Evolutionary conservation across 108 stramenopile species (phyloP).

Genomic region (Pseudonitzschia multistriata): DNA sequence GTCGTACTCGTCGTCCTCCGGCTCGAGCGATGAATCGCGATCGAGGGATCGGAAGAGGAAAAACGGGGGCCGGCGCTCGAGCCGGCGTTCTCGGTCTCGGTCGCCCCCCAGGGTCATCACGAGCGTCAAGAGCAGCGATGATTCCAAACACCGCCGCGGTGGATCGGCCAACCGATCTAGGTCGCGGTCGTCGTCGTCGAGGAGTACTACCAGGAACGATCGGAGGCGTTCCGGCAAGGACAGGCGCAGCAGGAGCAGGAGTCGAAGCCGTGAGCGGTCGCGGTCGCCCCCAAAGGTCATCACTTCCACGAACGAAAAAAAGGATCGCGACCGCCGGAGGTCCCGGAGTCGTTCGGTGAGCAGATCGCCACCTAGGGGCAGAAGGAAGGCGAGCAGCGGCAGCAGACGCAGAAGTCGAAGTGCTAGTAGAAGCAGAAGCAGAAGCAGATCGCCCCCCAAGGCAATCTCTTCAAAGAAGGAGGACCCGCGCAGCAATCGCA

Average conservation of each 20-base stretch:
- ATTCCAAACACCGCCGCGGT: not conserved
- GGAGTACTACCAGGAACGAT: not conserved
- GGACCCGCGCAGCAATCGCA: not conserved
- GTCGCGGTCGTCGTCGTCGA: not conserved
- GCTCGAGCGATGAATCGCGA: not conserved
- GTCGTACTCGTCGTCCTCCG: not conserved
- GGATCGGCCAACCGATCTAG: not conserved
- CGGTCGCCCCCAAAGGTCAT: slow-evolving; percentile 6
- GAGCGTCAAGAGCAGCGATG: not conserved
- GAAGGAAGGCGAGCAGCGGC: not conserved
- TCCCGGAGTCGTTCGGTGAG: not conserved
- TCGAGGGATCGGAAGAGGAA: not conserved
- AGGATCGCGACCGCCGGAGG: not conserved
- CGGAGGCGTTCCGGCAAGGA: not conserved
- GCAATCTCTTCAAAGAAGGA: not conserved
- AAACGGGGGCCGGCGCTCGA: not conserved
- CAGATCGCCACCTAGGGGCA: not conserved
- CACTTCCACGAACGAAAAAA: not conserved
- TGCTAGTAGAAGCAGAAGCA: not conserved
- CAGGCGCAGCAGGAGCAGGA: not conserved
- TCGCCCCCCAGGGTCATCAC: slow-evolving; percentile 3
- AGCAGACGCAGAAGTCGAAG: not conserved
- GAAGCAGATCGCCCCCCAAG: not conserved
- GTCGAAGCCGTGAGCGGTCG: not conserved
- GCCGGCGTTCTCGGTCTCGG: not conserved